These are phyloP conservation scores for Cyclotella kingstonii DNA, from an alignment of 108 stramenopile genomes.

Conservation along the genomic window DNA sequence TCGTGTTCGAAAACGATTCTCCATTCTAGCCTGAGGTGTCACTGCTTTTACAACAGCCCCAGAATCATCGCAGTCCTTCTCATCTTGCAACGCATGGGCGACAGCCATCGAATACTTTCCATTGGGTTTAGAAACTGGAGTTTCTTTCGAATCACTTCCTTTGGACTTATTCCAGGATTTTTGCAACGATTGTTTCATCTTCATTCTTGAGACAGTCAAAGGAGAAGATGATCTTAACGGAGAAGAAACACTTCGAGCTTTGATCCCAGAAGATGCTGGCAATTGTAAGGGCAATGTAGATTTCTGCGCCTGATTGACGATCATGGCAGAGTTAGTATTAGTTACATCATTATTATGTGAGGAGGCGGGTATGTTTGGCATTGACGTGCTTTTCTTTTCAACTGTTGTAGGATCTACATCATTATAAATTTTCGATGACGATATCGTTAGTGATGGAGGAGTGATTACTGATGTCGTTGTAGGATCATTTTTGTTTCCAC, in stretches of 20 bases:
- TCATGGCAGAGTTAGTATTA: not conserved
- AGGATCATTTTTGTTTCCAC: too few species aligned
- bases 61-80: not conserved
- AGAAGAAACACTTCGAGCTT: not conserved
- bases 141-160: not conserved
- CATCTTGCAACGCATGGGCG: slow-evolving; percentile 10
- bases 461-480: too few species aligned
- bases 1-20: too few species aligned
- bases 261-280: slow-evolving; percentile 1
- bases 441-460: too few species aligned
- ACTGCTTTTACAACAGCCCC: not conserved
- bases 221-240: slow-evolving; percentile 29
- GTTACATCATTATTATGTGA: not conserved
- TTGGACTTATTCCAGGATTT: slow-evolving; percentile 14
- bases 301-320: too few species aligned
- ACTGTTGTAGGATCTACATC: not conserved
- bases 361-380: not conserved
- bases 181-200: slow-evolving; percentile 17
- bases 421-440: too few species aligned
- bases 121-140: slow-evolving; percentile 2
- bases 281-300: not conserved
- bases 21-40: slow-evolving; percentile 1
- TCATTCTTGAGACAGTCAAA: slow-evolving; percentile 13
- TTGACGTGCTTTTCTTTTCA: not conserved
- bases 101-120: slow-evolving; percentile 37